Evolutionary conservation across 2,329 filamentous ascomycete genomes (phyloP), one percentile per base, ranked within the genome.

Genomic region (Lecanosticta acicola): DNA sequence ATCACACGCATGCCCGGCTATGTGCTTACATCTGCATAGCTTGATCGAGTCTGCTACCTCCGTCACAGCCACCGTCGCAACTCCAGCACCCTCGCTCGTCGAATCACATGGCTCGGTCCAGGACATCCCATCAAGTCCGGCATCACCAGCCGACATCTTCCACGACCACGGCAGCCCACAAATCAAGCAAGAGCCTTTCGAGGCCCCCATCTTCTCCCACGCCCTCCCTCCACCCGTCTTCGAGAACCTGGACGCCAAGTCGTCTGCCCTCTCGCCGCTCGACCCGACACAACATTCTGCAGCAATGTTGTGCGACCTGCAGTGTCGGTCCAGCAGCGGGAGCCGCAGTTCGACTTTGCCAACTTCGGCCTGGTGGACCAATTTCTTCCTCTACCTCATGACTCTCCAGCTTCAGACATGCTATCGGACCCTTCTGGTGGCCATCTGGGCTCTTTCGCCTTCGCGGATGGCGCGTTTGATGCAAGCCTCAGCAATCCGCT

Each of bases 251-350:
- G 68, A 67, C 56, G 55, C 59, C 46, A 66, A 69, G 61, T 46
- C 53, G 42, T 48, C 53, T 48, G 54, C 70, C 65, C 68, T 69
- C 68, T 67, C 73, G 73, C 79, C 84, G 73, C 78, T 86, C 81
- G 87, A 94, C 79, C 74, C 81, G 93, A 93, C 90, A 96, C 93
- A 96, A 96, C 90, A 94, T 95, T 90, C 93, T 97, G 93, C 93
- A 79, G 93, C 80, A 90, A 84, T 96, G 91, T 96, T 97, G 93
- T 97, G 85, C 72, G 93, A 95, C 93, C 93, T 94, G 93, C 93
- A 85, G 93, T 98, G 93, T 97, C 93, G 81, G 84, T 91, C 86
- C 85, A 62, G 58, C 60, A 52, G 43, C 51, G 46, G 46, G 56
- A 58, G 45, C 57, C 57, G 51, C 56, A 59, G 40, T 48, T 50